These are phyloP conservation scores for Paraconiothyrium sp. DNA, from an alignment of 2,329 filamentous ascomycete genomes.

Conservation along the genomic window DNA sequence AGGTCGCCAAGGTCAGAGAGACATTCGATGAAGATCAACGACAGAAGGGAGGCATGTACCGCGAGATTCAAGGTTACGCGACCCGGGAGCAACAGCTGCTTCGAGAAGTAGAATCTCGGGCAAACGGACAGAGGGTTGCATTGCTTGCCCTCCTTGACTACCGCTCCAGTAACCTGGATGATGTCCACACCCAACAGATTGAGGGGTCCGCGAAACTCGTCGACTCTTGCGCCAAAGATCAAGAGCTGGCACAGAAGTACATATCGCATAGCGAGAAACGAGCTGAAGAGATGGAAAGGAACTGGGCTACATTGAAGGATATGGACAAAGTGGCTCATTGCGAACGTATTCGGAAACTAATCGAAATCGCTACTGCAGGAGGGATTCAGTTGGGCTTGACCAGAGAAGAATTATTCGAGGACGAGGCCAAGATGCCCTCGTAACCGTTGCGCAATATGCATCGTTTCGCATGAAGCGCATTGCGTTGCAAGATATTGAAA, in stretches of 20 bases:
- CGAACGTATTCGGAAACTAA: not conserved
- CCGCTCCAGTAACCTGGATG: not conserved
- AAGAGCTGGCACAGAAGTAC: not conserved
- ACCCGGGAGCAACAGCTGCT: not conserved
- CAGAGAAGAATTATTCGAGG: not conserved
- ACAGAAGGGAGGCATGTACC: not conserved
- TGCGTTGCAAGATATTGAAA: no score
- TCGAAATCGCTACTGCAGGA: not conserved
- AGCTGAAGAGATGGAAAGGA: not conserved
- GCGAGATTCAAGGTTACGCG: not conserved
- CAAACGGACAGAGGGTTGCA: not conserved
- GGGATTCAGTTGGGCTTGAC: not conserved
- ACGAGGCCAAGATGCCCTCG: not conserved
- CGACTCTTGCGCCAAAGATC: not conserved
- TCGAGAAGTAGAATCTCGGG: not conserved
- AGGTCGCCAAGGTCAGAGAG: not conserved
- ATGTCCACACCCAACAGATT: not conserved
- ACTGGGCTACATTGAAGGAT: not conserved
- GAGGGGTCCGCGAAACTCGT: not conserved
- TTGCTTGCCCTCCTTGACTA: not conserved
- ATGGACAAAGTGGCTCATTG: not conserved
- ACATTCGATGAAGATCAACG: not conserved
- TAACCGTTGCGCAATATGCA: not conserved
- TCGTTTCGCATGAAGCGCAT: not conserved
- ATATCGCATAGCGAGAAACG: not conserved